phyloP scores from a whole-genome alignment of 306 rosid species.

The Coriaria nepalensis region DNA sequence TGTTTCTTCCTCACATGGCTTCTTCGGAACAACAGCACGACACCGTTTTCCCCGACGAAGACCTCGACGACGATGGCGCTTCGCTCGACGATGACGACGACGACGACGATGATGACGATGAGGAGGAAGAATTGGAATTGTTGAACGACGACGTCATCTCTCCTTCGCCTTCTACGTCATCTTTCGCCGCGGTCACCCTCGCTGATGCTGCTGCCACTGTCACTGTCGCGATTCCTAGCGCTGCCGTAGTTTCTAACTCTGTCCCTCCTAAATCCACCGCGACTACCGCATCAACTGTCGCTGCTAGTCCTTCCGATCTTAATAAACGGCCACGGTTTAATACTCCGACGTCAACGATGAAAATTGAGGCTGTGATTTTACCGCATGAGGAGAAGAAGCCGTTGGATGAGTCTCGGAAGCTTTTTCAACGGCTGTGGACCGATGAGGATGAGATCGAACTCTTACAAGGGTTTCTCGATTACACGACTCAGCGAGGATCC shows the following conservation, averaged over 20 bases:
- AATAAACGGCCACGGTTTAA: conserved; percentile 13
- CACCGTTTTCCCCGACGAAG: conserved; percentile 52
- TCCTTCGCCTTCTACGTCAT: conserved; percentile 22
- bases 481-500: conserved; percentile 18
- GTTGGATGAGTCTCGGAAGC: conserved; percentile 27
- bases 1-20: conserved; percentile 25
- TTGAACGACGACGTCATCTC: conserved; percentile 13
- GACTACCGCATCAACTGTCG: conserved; percentile 3
- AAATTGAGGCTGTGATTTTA: conserved; percentile 5
- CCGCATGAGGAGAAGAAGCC: conserved; percentile 30
- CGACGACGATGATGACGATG: conserved; percentile 43
- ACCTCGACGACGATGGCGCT: conserved; percentile 58
- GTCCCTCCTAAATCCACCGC: conserved; percentile 5
- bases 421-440: conserved; percentile 44
- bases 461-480: conserved; percentile 36
- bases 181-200: conserved; percentile 10
- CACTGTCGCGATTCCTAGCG: conserved; percentile 13
- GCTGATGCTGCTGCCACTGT: conserved; percentile 8
- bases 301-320: conserved; percentile 8
- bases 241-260: background rate
- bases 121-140: conserved; percentile 42
- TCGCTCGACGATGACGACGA: conserved; percentile 44
- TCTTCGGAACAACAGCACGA: conserved; percentile 33
- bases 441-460: conserved; percentile 59
- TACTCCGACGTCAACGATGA: background rate